phyloP scores from a whole-genome alignment of 371 early-diverging fungal species.

The Phascolomyces articulosus region DNA sequence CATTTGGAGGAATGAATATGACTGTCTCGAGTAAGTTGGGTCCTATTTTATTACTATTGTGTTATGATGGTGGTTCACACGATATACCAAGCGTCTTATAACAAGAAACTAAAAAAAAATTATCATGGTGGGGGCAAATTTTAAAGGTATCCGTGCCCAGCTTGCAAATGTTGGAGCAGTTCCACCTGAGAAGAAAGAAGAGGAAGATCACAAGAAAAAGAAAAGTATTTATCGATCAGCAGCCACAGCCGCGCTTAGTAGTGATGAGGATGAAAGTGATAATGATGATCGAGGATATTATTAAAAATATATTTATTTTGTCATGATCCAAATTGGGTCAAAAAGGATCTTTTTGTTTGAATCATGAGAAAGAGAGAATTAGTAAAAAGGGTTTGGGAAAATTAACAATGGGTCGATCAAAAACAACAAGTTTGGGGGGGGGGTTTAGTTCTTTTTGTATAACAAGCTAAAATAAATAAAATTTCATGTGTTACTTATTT shows the following conservation, averaged over 20 bases:
- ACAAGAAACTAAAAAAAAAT: neutral
- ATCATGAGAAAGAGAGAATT: too few species aligned
- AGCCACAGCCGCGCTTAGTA: constrained; percentile 61
- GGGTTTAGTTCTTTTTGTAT: too few species aligned
- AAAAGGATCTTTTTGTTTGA: too few species aligned
- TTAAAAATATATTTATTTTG: too few species aligned
- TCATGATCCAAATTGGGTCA: too few species aligned
- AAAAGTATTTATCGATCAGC: constrained; percentile 48
- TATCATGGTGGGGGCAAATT: neutral
- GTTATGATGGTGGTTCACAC: neutral
- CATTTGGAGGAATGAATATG: constrained; percentile 83
- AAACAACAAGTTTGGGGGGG: too few species aligned
- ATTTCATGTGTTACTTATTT: too few species aligned
- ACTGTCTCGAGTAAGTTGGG: constrained; percentile 62
- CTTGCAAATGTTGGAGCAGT: constrained; percentile 46
- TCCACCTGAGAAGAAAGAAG: constrained; percentile 36
- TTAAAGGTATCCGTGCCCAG: constrained; percentile 39
- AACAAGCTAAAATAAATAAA: too few species aligned
- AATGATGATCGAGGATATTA: constrained; percentile 54
- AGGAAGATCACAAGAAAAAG: constrained; percentile 27
- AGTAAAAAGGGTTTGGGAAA: too few species aligned
- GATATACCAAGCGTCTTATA: neutral
- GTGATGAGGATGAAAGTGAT: constrained; percentile 59
- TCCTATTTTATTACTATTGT: neutral
- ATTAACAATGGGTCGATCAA: too few species aligned